Evolutionary conservation across 2,329 filamentous ascomycete genomes (phyloP).

Genomic region (Ophiocordyceps camponoti-saundersi): DNA sequence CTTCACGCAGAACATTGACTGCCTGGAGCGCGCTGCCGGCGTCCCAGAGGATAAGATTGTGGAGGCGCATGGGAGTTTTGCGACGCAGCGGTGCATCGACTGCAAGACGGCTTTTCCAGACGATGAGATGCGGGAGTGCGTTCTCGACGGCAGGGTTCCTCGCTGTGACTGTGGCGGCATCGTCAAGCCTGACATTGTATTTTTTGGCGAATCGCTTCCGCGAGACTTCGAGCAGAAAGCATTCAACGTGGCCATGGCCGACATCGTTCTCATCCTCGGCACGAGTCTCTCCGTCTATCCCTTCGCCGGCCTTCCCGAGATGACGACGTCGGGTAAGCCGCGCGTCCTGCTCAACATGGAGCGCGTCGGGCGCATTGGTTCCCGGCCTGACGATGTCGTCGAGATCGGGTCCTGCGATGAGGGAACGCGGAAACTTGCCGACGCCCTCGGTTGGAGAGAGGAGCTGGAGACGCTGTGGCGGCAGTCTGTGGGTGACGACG

Average conservation of each 20-base stretch:
- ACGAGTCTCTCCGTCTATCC: slow-evolving; percentile 80
- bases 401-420: slow-evolving; percentile 69
- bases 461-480: slow-evolving; percentile 70
- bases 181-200: slow-evolving; percentile 90
- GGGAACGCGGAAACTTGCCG: slow-evolving; percentile 62
- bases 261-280: slow-evolving; percentile 72
- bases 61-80: slow-evolving; percentile 92
- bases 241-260: slow-evolving; percentile 40
- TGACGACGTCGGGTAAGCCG: slow-evolving; percentile 45
- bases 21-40: slow-evolving; percentile 74
- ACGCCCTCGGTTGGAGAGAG: slow-evolving; percentile 67
- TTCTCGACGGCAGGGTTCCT: slow-evolving; percentile 52
- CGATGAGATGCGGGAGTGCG: slow-evolving; percentile 53
- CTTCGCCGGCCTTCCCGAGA: slow-evolving; percentile 63
- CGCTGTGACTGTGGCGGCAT: slow-evolving; percentile 60
- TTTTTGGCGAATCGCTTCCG: slow-evolving; percentile 62
- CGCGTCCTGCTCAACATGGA: slow-evolving; percentile 81
- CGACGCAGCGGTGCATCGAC: slow-evolving; percentile 78
- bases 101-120: slow-evolving; percentile 60
- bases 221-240: slow-evolving; percentile 16
- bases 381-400: slow-evolving; percentile 67
- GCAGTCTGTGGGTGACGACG: slow-evolving; percentile 42
- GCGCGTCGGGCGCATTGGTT: slow-evolving; percentile 62
- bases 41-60: slow-evolving; percentile 68
- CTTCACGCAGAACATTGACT: slow-evolving; percentile 98